phyloP scores from a whole-genome alignment of 352 stramenopile genomes.

The Pythium inflatum region DNA sequence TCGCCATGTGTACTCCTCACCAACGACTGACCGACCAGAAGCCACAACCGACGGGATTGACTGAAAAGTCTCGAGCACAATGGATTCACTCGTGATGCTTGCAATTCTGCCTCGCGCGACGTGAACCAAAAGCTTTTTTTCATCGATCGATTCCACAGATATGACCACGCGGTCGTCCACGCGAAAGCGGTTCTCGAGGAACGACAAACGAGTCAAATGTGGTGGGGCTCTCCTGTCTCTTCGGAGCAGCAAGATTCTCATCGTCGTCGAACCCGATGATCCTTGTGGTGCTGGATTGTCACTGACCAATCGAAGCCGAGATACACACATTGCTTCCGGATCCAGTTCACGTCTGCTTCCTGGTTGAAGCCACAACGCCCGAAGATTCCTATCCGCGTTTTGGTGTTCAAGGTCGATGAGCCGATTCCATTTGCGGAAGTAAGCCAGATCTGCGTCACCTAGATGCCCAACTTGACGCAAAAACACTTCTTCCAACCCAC shows the following conservation, averaged over 20 bases:
- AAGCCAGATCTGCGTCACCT: constrained; percentile 48
- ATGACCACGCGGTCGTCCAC: constrained; percentile 77
- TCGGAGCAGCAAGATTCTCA: constrained; percentile 54
- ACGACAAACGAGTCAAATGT: constrained; percentile 32
- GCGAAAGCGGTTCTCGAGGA: constrained; percentile 62
- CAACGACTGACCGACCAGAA: constrained; percentile 60
- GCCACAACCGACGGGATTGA: constrained; percentile 63
- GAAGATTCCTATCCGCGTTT: constrained; percentile 67
- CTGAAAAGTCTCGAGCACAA: constrained; percentile 64
- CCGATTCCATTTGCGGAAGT: constrained; percentile 78
- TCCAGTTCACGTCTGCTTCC: constrained; percentile 63
- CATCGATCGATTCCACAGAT: constrained; percentile 71
- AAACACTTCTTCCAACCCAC: constrained; percentile 74
- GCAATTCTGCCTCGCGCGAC: constrained; percentile 56
- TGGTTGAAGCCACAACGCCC: constrained; percentile 66
- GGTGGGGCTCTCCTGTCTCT: constrained; percentile 43
- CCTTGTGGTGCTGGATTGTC: constrained; percentile 40
- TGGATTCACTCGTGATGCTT: constrained; percentile 46
- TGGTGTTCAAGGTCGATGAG: constrained; percentile 80
- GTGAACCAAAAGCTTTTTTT: constrained; percentile 66
- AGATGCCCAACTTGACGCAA: constrained; percentile 61
- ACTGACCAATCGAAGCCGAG: constrained; percentile 52
- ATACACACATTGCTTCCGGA: constrained; percentile 60
- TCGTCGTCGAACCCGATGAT: constrained; percentile 33
- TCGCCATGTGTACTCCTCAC: constrained; percentile 65